These are phyloP conservation scores for Chytriomyces confervae DNA, from an alignment of 192 early-diverging fungal genomes.

Conservation along the genomic window DNA sequence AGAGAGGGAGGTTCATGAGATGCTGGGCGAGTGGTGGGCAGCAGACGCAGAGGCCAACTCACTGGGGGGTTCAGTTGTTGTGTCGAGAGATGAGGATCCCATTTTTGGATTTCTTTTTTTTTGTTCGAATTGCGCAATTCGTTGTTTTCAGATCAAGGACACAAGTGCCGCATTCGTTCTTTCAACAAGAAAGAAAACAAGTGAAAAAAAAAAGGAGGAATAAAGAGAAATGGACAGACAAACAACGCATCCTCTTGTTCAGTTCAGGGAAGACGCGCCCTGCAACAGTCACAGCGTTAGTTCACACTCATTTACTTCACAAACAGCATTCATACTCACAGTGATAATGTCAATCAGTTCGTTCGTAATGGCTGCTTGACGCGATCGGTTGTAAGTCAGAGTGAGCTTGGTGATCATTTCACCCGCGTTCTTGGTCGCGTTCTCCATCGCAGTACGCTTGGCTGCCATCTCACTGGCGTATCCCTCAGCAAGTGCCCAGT, in stretches of 20 bases:
- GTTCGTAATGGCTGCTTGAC: conserved; percentile 98
- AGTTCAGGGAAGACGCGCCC: neutral
- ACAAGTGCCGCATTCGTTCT: too few species aligned
- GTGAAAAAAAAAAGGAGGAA: too few species aligned
- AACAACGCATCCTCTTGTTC: neutral
- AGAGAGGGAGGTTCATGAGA: too few species aligned
- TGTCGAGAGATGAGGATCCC: neutral
- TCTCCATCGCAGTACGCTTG: conserved; percentile 99
- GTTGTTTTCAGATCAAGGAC: too few species aligned
- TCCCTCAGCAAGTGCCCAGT: conserved; percentile 96
- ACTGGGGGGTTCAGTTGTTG: conserved; percentile 4
- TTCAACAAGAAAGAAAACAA: too few species aligned
- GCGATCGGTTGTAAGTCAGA: conserved; percentile 94
- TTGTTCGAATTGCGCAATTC: too few species aligned
- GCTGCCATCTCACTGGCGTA: conserved; percentile 96
- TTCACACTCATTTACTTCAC: neutral
- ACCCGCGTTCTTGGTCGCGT: conserved; percentile 98
- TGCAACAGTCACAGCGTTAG: neutral
- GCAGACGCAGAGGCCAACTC: neutral
- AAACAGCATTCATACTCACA: neutral
- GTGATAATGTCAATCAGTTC: conserved; percentile 73
- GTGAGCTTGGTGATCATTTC: conserved; percentile 98
- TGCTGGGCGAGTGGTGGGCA: too few species aligned
- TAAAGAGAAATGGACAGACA: neutral
- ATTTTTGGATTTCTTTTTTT: neutral